Percentiles rank a stretch among this genome's conserved stretches.
Conservation (phyloP, 805 yeast species). For the Yamadazyma insecticola region DNA sequence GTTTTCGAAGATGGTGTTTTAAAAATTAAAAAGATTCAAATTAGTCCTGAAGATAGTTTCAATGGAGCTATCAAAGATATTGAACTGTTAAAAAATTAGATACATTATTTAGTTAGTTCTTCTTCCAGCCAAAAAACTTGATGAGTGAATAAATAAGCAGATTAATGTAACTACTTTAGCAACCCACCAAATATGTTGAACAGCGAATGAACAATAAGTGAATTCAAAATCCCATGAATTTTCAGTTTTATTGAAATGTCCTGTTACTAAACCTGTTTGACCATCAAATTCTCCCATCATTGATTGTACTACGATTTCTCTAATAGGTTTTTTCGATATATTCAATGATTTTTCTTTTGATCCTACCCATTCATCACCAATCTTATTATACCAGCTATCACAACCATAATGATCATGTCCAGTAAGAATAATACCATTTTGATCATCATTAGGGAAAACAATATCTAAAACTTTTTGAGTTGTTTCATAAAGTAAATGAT, state of each 20-base stretch:
- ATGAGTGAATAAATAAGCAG: conserved; percentile 26
- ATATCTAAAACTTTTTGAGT: conserved; percentile 65
- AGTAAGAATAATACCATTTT: conserved; percentile 77
- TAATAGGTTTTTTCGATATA: conserved; percentile 33
- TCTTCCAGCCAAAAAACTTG: conserved; percentile 6
- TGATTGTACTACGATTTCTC: conserved; percentile 82
- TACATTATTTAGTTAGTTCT: too few species aligned
- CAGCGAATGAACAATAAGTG: conserved; percentile 71
- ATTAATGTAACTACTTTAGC: conserved; percentile 49
- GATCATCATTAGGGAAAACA: conserved; percentile 57
- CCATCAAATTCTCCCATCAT: conserved; percentile 98
- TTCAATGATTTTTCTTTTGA: conserved; percentile 29
- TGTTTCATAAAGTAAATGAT: conserved; percentile 68
- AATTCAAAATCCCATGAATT: conserved; percentile 63
- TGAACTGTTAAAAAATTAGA: conserved; percentile 24
- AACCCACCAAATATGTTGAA: conserved; percentile 97
- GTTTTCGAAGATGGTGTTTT: conserved; percentile 76
- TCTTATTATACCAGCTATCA: conserved; percentile 54
- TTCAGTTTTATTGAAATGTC: conserved; percentile 46
- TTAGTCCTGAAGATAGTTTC: conserved; percentile 53
- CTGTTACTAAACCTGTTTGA: conserved; percentile 79
- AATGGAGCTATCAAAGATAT: conserved; percentile 56
- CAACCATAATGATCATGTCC: conserved; percentile 99
- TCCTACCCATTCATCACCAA: conserved; percentile 55
- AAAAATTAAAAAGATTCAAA: conserved; percentile 45